Conservation (phyloP, 208 protist species). For the Leishmania turanica region DNA sequence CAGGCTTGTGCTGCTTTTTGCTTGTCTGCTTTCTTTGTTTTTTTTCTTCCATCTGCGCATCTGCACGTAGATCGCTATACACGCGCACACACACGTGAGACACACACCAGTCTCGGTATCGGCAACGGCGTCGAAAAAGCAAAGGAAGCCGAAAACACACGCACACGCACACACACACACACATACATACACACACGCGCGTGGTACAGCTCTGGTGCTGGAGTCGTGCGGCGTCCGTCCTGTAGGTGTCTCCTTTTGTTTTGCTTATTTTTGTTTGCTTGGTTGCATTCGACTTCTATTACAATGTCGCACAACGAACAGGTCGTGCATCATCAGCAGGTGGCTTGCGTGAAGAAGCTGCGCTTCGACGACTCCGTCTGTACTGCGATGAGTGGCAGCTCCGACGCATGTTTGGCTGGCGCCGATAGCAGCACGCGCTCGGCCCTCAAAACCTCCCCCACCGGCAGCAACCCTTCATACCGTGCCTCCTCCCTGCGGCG, state of each 20-base stretch:
- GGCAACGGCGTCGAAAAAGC: neutral
- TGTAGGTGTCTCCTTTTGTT: neutral
- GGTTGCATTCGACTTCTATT: neutral
- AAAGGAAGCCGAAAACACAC: neutral
- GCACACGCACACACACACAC: neutral
- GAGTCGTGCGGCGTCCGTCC: neutral
- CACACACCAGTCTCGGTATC: neutral
- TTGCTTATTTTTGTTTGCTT: neutral
- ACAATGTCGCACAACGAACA: slow-evolving; percentile 15
- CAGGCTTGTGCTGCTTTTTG: neutral
- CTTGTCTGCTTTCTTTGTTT: neutral
- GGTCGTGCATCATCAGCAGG: neutral
- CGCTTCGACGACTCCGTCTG: slow-evolving; percentile 28
- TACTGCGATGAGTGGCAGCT: neutral
- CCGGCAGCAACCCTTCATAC: neutral
- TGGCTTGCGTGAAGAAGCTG: slow-evolving; percentile 21
- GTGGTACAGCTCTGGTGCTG: neutral
- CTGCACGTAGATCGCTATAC: neutral
- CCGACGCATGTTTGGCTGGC: neutral
- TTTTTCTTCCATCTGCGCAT: neutral
- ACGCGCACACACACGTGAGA: neutral
- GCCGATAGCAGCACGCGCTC: slow-evolving; percentile 13
- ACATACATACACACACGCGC: neutral
- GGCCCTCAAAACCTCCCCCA: slow-evolving; percentile 16
- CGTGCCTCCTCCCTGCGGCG: slow-evolving; percentile 31